These are phyloP conservation scores for Guadua angustifolia DNA, from an alignment of 176 grass and related monocot genomes.

Conservation along the genomic window DNA sequence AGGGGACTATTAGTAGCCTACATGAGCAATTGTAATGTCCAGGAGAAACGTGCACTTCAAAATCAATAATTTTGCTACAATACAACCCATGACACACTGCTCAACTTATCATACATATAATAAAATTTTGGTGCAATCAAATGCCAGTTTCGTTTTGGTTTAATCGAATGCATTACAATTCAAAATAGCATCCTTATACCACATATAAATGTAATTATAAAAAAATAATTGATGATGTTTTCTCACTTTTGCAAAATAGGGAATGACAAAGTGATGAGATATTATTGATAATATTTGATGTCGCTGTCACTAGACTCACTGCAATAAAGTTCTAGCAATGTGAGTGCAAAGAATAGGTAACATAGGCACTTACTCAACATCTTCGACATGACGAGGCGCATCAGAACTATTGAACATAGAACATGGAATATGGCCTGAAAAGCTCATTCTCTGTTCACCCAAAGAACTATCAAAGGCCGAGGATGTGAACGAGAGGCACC, in stretches of 20 bases:
- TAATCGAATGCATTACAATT: neutral
- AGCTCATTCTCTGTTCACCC: conserved; percentile 44
- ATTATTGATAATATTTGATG: neutral
- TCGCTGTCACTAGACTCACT: neutral
- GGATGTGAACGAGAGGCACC: conserved; percentile 64
- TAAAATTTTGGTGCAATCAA: neutral
- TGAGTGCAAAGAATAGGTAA: neutral
- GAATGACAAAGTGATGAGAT: neutral
- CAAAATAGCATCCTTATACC: neutral
- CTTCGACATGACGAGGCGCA: conserved; percentile 36
- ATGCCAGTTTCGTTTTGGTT: conserved; percentile 4
- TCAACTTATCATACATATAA: neutral
- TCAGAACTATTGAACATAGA: conserved; percentile 41
- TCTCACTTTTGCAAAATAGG: neutral
- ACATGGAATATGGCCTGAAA: conserved; percentile 35
- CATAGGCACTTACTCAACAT: conserved; percentile 43
- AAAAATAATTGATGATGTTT: neutral
- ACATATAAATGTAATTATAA: neutral
- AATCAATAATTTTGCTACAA: neutral
- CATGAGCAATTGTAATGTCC: neutral
- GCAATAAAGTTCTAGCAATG: neutral
- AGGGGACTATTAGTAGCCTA: neutral
- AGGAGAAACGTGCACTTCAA: neutral
- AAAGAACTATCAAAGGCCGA: conserved; percentile 23
- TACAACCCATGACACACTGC: neutral